A percentile compares a stretch with the other conserved stretches of the same genome.
Evolutionary conservation across 2,329 filamentous ascomycete genomes (phyloP).

Genomic region (Trichoderma polysporum): DNA sequence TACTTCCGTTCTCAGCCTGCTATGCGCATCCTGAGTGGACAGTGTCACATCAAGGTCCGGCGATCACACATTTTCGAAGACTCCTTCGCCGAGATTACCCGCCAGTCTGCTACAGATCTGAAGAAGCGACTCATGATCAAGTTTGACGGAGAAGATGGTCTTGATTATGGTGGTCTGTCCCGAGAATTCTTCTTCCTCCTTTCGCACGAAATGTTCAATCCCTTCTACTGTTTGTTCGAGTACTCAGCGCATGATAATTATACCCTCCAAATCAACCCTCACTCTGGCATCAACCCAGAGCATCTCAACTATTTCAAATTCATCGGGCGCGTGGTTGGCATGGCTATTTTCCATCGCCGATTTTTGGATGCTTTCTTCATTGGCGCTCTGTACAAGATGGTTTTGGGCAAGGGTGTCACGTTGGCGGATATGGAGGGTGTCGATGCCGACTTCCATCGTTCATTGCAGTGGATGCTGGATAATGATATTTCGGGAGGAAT

Average conservation of each 20-base stretch:
- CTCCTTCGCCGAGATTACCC: constrained; percentile 97
- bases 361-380: constrained; percentile 99
- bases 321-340: constrained; percentile 92
- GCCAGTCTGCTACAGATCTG: constrained; percentile 89
- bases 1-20: constrained; percentile 99
- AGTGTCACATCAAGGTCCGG: constrained; percentile 97
- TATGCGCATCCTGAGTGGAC: constrained; percentile 89
- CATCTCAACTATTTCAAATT: constrained; percentile 99
- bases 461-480: constrained; percentile 95
- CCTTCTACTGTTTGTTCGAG: constrained; percentile 98
- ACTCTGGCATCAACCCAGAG: constrained; percentile 98
- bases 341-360: constrained; percentile 96
- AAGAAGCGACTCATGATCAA: constrained; percentile 99
- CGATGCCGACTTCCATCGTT: constrained; percentile 95
- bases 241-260: constrained; percentile 99
- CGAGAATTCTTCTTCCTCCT: constrained; percentile 99
- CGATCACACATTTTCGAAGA: constrained; percentile 98
- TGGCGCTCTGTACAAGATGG: constrained; percentile 99
- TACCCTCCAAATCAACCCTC: constrained; percentile 98
- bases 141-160: constrained; percentile 95
- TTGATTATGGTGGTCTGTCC: constrained; percentile 96
- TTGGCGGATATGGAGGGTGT: constrained; percentile 98
- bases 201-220: constrained; percentile 99
- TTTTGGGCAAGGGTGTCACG: constrained; percentile 86
- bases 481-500: constrained; percentile 93